A percentile compares a stretch with the other conserved stretches of the same genome.
Evolutionary conservation across 768 basidiomycete genomes (phyloP).

Genomic region (Pulveroboletus sp.): DNA sequence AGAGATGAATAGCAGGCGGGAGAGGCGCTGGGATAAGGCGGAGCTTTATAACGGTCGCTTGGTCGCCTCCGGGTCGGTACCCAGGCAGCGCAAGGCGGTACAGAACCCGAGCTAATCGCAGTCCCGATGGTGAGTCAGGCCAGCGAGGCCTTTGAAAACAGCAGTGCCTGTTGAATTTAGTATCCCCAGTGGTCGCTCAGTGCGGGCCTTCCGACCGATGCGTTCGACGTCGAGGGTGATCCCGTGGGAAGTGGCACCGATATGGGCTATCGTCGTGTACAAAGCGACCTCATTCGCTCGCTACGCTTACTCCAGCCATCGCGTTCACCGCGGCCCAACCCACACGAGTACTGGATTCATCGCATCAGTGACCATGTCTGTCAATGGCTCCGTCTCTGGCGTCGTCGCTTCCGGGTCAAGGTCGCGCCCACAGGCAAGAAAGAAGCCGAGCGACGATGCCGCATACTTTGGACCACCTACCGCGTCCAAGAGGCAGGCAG

Average conservation of each 20-base stretch:
- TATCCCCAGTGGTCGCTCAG: neutral
- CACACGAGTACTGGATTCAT: neutral
- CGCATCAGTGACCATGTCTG: constrained; percentile 18
- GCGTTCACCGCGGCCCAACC: neutral
- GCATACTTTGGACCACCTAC: constrained; percentile 60
- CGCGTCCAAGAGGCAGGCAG: constrained; percentile 62
- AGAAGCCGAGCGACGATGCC: constrained; percentile 63
- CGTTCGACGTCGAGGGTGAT: neutral
- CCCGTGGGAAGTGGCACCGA: constrained; percentile 21
- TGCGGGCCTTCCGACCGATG: neutral
- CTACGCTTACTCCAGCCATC: constrained; percentile 3
- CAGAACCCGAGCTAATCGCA: constrained; percentile 18
- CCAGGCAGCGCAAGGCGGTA: constrained; percentile 20
- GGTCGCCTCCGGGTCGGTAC: neutral
- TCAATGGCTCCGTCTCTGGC: constrained; percentile 19
- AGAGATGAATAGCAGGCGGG: constrained; percentile 8
- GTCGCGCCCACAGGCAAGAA: constrained; percentile 59
- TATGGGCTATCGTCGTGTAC: neutral
- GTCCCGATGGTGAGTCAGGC: neutral
- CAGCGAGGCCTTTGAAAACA: neutral
- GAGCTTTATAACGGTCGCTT: constrained; percentile 18
- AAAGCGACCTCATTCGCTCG: neutral
- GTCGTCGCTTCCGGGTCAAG: constrained; percentile 43
- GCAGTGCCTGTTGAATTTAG: neutral
- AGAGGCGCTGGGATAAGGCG: constrained; percentile 3